These are phyloP conservation scores for Oldenlandia corymbosa DNA, from an alignment of 257 asterid species.

Conservation along the genomic window DNA sequence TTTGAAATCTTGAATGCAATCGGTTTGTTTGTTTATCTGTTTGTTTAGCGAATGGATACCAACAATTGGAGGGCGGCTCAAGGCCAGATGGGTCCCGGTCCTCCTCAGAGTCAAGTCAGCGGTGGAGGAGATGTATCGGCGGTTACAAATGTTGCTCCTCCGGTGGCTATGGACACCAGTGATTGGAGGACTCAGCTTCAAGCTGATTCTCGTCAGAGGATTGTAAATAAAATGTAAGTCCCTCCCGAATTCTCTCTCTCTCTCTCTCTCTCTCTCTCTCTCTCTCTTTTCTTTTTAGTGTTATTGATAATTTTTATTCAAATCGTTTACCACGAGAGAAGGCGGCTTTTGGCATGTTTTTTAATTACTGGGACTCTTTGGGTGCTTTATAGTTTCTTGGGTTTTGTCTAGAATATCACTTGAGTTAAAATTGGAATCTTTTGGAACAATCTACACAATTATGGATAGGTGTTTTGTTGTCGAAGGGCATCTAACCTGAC, in stretches of 20 bases:
- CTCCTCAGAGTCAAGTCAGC: constrained; percentile 46
- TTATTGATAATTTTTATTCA: no score
- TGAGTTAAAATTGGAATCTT: no score
- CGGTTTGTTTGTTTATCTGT: no score
- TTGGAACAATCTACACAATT: no score
- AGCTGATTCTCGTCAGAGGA: constrained; percentile 58
- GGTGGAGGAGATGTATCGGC: constrained; percentile 43
- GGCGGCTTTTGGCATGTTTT: no score
- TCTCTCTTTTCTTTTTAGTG: neutral
- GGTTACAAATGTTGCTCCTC: constrained; percentile 20
- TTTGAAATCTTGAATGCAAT: neutral
- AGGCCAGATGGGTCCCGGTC: constrained; percentile 45
- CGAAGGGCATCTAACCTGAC: no score
- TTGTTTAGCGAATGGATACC: constrained; percentile 41
- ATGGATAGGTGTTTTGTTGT: no score
- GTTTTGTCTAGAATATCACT: no score
- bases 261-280: no score
- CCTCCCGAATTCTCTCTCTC: neutral
- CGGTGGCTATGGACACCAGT: constrained; percentile 42
- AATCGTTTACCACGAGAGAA: no score
- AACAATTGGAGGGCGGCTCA: constrained; percentile 57
- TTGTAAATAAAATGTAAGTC: constrained; percentile 63
- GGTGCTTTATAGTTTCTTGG: no score
- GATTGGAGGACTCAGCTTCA: constrained; percentile 78
- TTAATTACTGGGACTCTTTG: no score